Evolutionary conservation across 257 asterid species (phyloP).

Genomic region (Gynochthodes officinalis): DNA sequence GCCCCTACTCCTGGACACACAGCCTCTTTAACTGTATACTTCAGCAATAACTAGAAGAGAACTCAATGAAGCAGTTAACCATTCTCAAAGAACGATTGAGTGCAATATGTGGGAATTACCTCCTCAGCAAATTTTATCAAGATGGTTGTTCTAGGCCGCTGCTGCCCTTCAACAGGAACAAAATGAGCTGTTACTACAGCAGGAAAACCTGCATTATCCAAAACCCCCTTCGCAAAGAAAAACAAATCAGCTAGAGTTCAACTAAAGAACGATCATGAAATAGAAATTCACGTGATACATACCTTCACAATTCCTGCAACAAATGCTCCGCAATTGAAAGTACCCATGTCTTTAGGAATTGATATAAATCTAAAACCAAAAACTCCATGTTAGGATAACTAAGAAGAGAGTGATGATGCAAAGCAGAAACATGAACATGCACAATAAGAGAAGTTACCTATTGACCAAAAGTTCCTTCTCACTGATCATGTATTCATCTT

Average conservation of each 20-base stretch:
- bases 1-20: background rate
- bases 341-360: constrained; percentile 95
- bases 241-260: constrained; percentile 19
- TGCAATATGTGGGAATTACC: constrained; percentile 37
- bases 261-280: constrained; percentile 2
- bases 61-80: background rate
- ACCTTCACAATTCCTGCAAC: constrained; percentile 98
- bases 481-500: constrained; percentile 97
- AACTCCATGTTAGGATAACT: constrained; percentile 18
- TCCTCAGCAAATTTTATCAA: constrained; percentile 94
- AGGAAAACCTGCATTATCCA: constrained; percentile 92
- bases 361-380: constrained; percentile 70
- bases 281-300: constrained; percentile 19
- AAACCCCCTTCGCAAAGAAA: constrained; percentile 63
- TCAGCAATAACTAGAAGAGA: constrained; percentile 6
- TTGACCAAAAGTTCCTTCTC: constrained; percentile 94
- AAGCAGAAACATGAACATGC: background rate
- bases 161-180: constrained; percentile 96
- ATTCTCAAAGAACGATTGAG: background rate
- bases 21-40: background rate
- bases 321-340: constrained; percentile 95
- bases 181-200: constrained; percentile 96
- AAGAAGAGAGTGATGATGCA: constrained; percentile 5
- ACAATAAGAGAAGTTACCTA: constrained; percentile 40
- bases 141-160: constrained; percentile 89